phyloP scores from a whole-genome alignment of 179 eudicot species.

The Actinidia polygama region DNA sequence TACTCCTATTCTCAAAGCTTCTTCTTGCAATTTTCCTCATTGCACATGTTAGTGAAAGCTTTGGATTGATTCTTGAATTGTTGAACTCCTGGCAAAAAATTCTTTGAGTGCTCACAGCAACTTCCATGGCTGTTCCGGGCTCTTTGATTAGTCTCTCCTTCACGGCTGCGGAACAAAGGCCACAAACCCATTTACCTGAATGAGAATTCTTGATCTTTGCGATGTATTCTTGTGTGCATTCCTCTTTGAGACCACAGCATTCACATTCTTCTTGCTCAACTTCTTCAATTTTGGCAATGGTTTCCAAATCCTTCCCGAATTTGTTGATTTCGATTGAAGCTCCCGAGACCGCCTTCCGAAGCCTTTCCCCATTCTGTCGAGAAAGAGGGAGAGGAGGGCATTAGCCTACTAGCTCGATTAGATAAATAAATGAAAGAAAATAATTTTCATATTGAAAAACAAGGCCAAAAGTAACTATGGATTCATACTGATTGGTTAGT shows the following conservation, averaged over 20 bases:
- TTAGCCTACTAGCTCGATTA: no score
- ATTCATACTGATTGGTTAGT: neutral
- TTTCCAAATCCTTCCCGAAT: constrained; percentile 29
- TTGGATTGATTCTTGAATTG: constrained; percentile 32
- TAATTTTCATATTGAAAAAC: neutral
- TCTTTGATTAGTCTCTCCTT: constrained; percentile 9
- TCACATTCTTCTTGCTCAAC: constrained; percentile 45
- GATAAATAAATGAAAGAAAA: neutral
- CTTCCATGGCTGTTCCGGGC: constrained; percentile 9
- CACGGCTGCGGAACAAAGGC: constrained; percentile 51
- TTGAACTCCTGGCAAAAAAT: constrained; percentile 25
- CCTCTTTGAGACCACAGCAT: constrained; percentile 57
- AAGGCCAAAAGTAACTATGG: neutral
- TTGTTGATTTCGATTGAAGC: constrained; percentile 29
- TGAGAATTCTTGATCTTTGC: constrained; percentile 23
- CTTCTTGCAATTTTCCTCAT: constrained; percentile 37
- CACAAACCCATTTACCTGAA: constrained; percentile 47
- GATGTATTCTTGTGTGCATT: constrained; percentile 39
- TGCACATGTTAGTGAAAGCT: constrained; percentile 28
- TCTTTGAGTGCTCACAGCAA: constrained; percentile 21
- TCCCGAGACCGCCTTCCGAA: constrained; percentile 28
- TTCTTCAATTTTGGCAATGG: constrained; percentile 24
- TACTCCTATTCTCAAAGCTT: constrained; percentile 27
- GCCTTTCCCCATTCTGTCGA: constrained; percentile 25
- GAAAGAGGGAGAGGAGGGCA: no score